Evolutionary conservation across 164 flowering plant genomes (phyloP), one percentile per base, ranked within the genome.

Genomic region (Taxillus chinensis): DNA sequence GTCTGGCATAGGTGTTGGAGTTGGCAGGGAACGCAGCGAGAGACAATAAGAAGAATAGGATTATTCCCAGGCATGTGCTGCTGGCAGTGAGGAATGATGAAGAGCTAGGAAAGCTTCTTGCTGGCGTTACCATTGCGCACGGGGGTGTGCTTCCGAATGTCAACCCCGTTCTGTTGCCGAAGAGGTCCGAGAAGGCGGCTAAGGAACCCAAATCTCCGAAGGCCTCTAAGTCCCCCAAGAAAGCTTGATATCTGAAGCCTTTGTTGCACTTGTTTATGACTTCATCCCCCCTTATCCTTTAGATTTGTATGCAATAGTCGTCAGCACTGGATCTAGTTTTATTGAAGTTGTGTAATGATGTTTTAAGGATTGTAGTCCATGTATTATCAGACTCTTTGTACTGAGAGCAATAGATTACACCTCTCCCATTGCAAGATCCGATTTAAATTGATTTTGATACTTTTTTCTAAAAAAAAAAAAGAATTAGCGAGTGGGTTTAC

Each of bases 141-240:
- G 80, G 80, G 8, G 80, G 80, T 15, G 84, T 80, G 10, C 68
- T 80, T 8, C 84, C 84, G 2, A 80, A 80, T 49, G 78, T 80
- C 43, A 78, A 80, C 64, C 79, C 82, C 0, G 70, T 80, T 3
- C 62, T 78, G 40, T 38, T 78, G 68, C 82, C 82, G 1, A 78
- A 78, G 82, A 78, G 74, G 67, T 56, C 70, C n/a, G 77, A 71
- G 1, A 73, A 75, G 63, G 68, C 75, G 0, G 2, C 68, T 1
- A 65, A 75, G 41, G 81, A 80, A 37, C 77, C 81, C 55, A 80
- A 80, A 17, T 77, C 81, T 11, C 78, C 83, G 11, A 27, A 27
- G 27, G 61, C 71, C 57, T 8, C 46, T 43, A 79, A 79, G 55
- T 79, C 82, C 7, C 82, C 82, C 3, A 78, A 72, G 70, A 78